Evolutionary conservation across 2,329 filamentous ascomycete genomes (phyloP), one percentile per base, ranked within the genome.

Genomic region (Aphanoascus verrucosus): DNA sequence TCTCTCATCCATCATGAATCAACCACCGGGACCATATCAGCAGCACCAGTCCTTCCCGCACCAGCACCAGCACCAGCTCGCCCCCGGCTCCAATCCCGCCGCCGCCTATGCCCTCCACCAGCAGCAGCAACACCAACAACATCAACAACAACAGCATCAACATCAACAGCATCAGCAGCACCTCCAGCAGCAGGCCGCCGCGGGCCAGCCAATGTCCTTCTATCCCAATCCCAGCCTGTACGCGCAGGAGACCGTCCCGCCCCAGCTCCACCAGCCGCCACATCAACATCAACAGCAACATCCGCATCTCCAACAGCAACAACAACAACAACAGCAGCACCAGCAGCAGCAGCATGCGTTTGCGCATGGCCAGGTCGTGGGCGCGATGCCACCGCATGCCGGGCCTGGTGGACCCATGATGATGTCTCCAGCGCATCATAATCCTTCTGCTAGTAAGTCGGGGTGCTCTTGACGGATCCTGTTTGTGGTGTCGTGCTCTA

Each of bases 11-110:
- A 51, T 37, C 15, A 59, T 57, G 54, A 59, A 59, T 32, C 57
- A 57, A 42, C 56, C 55, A 37, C 55, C 56, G 35, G 52, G 49
- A 14, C 46, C 51, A 2, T 59, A 69, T 44, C 64, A 53, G 37
- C 59, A 52, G 12, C 54, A 48, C 3, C 53, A 49, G 23, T 45
- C 41, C 20, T 45, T 15, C 19, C 53, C 55, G 8, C 43, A 50
- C 28, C 62, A 58, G 31, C 56, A n/a, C n/a, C n/a, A n/a, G n/a
- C 12, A 57, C 41, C 57, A 58, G 44, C 42, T 53, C 40, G 54
- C 54, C 7, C 44, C 53, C 17, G 41, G 52, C 48, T 50, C 52
- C 28, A 48, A 41, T 17, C 43, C 54, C 40, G 45, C 55, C 53
- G 31, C 55, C 34, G 46, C 37, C 46, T 52, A 53, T 46, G 41